Evolutionary conservation across 2,329 filamentous ascomycete species (phyloP).

Genomic region (Fusarium lyarnte): DNA sequence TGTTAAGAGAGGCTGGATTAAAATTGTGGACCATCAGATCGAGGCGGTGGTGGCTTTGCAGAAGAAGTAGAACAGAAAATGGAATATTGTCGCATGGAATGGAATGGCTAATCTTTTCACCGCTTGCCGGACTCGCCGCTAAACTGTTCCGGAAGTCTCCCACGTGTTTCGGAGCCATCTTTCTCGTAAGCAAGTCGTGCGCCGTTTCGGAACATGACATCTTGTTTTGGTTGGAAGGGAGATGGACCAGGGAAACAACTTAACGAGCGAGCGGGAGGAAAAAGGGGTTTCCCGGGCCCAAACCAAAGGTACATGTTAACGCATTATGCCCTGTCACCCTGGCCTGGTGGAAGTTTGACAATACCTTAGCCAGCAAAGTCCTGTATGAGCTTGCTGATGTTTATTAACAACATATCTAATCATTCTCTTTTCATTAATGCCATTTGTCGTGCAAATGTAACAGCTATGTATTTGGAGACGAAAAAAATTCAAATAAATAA

Average conservation of each 20-base stretch:
- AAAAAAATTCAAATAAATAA: background rate
- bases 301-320: conserved; percentile 24
- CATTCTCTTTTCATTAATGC: background rate
- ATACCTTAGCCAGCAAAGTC: background rate
- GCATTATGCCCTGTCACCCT: conserved; percentile 26
- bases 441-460: background rate
- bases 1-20: conserved; percentile 7
- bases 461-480: background rate
- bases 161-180: conserved; percentile 41
- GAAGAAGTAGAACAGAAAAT: background rate
- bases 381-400: background rate
- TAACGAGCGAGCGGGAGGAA: conserved; percentile 29
- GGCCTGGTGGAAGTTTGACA: conserved; percentile 3
- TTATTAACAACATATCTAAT: background rate
- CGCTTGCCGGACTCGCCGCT: conserved; percentile 38
- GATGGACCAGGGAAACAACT: conserved; percentile 26
- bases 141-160: conserved; percentile 43
- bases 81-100: background rate
- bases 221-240: conserved; percentile 19
- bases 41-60: conserved; percentile 29
- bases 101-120: conserved; percentile 42
- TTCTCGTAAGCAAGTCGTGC: conserved; percentile 26
- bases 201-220: conserved; percentile 29
- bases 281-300: conserved; percentile 36
- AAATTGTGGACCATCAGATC: conserved; percentile 23